phyloP scores from a whole-genome alignment of 164 flowering plant genomes.

The Vitis rotundifolia region DNA sequence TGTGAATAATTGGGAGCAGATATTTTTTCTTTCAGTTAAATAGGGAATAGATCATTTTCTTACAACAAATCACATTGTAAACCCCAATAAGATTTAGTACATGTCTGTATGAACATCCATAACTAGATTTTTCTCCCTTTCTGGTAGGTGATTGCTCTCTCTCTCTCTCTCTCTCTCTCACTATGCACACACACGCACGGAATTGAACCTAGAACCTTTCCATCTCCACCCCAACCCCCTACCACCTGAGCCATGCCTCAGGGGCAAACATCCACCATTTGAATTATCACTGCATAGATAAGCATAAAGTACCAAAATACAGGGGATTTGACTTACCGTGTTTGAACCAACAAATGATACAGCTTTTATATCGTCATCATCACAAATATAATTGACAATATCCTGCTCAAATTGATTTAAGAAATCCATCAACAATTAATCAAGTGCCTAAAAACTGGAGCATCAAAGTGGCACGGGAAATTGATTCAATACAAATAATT shows the following conservation, averaged over 20 bases:
- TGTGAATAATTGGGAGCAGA: too few relatives aligned
- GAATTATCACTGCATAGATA: too few relatives aligned
- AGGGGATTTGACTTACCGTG: constrained; percentile 24
- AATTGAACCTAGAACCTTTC: too few relatives aligned
- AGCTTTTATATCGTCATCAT: constrained; percentile 48
- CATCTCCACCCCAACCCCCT: too few relatives aligned
- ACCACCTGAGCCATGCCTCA: too few relatives aligned
- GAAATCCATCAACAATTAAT: not conserved
- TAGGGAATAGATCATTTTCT: not conserved
- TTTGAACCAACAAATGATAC: constrained; percentile 40
- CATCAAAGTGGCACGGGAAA: not conserved
- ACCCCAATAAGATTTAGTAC: not conserved
- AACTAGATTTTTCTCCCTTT: too few relatives aligned
- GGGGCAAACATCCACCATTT: too few relatives aligned
- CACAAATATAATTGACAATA: constrained; percentile 38
- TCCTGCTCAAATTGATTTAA: constrained; percentile 28
- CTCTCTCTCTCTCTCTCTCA: too few relatives aligned
- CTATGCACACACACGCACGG: too few relatives aligned
- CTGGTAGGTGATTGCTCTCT: too few relatives aligned
- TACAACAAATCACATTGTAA: not conserved
- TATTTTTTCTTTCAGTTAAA: not conserved
- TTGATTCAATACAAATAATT: not conserved
- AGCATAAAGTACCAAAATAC: not conserved
- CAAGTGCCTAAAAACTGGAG: not conserved
- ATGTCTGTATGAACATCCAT: not conserved